These are phyloP conservation scores for Fusarium brevicatenulatum DNA, from an alignment of 2,329 filamentous ascomycete species.

Conservation along the genomic window DNA sequence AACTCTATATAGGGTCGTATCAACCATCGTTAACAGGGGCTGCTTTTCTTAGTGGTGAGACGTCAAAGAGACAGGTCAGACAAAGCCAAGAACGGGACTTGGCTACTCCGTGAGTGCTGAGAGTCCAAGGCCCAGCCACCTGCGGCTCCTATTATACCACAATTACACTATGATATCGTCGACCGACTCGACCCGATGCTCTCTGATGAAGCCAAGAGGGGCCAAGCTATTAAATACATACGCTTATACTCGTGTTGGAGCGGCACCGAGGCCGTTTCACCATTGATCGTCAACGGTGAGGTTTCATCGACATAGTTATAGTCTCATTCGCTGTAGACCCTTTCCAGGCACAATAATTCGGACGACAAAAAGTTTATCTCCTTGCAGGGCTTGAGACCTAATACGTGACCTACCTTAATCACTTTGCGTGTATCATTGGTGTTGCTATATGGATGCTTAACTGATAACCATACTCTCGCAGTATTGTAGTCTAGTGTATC, in stretches of 20 bases:
- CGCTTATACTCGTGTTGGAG: constrained; percentile 15
- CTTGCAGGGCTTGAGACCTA: background rate
- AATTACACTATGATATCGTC: background rate
- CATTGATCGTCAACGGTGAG: constrained; percentile 17
- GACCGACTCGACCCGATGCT: background rate
- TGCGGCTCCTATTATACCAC: background rate
- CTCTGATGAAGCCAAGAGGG: constrained; percentile 12
- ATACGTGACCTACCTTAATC: background rate
- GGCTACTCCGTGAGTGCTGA: constrained; percentile 16
- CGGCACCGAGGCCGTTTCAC: constrained; percentile 25
- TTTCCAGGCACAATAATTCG: background rate
- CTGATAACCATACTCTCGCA: background rate
- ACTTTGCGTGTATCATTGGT: background rate
- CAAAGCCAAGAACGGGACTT: constrained; percentile 34
- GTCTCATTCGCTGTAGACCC: background rate
- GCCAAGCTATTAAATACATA: constrained; percentile 16
- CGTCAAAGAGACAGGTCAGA: constrained; percentile 23
- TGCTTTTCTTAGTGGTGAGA: constrained; percentile 25
- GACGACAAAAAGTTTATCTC: background rate
- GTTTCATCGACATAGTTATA: constrained; percentile 9
- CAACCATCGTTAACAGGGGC: background rate
- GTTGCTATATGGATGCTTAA: background rate
- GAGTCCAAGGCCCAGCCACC: background rate
- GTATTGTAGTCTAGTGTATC: background rate
- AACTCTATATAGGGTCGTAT: constrained; percentile 19